Base-by-base conservation (phyloP, 495 filamentous ascomycete species). In the Eremomyces bilateralis region DNA sequence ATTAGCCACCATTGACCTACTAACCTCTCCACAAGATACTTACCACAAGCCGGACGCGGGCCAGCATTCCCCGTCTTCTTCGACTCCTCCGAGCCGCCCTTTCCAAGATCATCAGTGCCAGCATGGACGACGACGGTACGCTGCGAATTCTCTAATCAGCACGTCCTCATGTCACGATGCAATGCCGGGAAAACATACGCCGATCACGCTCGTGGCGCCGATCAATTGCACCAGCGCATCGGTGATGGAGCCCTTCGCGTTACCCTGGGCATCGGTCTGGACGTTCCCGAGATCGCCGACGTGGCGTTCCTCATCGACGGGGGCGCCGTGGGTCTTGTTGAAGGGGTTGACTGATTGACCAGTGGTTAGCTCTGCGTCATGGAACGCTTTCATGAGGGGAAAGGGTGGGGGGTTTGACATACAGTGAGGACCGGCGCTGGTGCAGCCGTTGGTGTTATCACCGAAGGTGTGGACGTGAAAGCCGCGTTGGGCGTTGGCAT, bases 381-480 rank as follows among this genome's bases (percentile, higher is more conserved):
- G 16, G 16, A 27, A 1, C 13, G 24, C 15, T 31, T 16, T 31
- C 39, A 29, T 28, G 28, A 5, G 2, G 13, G 5, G 15, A 20
- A 20, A 18, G n/a, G 29, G 11, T n/a, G 8, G 0, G 17, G 28
- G 17, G 16, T 3, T 31, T 29, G 19, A 59, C 77, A 51, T 69
- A 88, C 81, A 95, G 61, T 97, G 88, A 47, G 88, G 83, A 29
- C 88, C 88, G 34, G 88, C 88, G 39, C 76, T 84, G 38, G 88
- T 95, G 74, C 88, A 97, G 57, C 90, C 88, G 61, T 95, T 97
- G 65, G 90, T 94, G 69, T 94, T 95, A 71, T 94, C 88, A 57
- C 90, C 88, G 52, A 92, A 97, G 61, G 88, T 77, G 65, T 95
- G 88, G 51, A 95, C 74, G 67, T 95, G 90, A 67, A 93, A 76